Evolutionary conservation across 306 rosid genomes (phyloP).

Genomic region (Prunus mongolica): DNA sequence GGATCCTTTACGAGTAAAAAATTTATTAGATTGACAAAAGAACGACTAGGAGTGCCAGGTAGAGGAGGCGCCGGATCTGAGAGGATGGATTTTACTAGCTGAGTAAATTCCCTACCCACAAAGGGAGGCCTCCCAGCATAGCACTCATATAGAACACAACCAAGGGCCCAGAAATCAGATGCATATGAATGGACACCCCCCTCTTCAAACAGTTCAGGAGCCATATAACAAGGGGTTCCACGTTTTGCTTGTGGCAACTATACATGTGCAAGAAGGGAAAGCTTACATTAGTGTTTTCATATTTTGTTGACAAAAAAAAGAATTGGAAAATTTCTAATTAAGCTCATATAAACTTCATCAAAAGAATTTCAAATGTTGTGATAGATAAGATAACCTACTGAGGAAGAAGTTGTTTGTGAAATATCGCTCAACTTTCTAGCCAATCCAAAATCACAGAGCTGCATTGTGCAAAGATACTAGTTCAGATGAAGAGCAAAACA

Average conservation of each 20-base stretch:
- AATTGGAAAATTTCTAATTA: not conserved
- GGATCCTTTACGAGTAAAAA: constrained; percentile 90
- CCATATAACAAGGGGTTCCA: constrained; percentile 98
- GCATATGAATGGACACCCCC: constrained; percentile 92
- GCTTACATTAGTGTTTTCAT: constrained; percentile 18
- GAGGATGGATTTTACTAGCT: constrained; percentile 83
- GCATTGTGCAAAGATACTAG: constrained; percentile 31
- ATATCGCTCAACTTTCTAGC: constrained; percentile 86
- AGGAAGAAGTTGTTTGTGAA: constrained; percentile 66
- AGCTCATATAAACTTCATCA: constrained; percentile 3
- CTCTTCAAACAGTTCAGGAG: constrained; percentile 97
- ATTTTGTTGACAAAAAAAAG: constrained; percentile 3
- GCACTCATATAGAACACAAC: constrained; percentile 91
- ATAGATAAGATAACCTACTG: constrained; percentile 44
- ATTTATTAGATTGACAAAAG: constrained; percentile 82
- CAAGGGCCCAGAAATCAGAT: constrained; percentile 97
- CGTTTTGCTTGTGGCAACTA: constrained; percentile 92
- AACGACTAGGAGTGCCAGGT: constrained; percentile 87
- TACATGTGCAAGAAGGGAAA: constrained; percentile 29
- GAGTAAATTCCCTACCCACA: constrained; percentile 88
- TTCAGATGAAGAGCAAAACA: not conserved
- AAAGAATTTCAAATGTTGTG: constrained; percentile 5
- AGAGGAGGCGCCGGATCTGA: constrained; percentile 88
- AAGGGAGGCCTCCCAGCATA: constrained; percentile 94
- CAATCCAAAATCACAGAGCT: constrained; percentile 97